Conservation (phyloP, 2,329 filamentous ascomycete genomes). For the Colletotrichum agaves region DNA sequence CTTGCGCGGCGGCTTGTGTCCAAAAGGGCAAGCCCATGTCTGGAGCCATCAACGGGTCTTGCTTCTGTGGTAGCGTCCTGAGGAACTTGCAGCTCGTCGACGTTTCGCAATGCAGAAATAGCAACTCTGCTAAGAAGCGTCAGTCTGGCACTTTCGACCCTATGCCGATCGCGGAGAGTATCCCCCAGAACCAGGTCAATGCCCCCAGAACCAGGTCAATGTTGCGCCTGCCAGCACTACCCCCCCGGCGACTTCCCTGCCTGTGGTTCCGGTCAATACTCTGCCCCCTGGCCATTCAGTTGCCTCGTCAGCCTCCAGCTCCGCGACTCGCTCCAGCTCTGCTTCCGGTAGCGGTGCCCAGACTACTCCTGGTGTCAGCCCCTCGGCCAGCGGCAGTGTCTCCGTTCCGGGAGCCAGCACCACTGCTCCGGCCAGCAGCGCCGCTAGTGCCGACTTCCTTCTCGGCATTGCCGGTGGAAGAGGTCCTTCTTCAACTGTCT, state of each 20-base stretch:
- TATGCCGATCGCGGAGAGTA: not conserved
- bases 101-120: not conserved
- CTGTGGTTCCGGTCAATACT: not conserved
- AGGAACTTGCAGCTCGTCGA: constrained; percentile 3
- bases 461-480: not conserved
- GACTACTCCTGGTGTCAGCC: not conserved
- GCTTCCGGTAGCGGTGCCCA: not conserved
- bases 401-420: not conserved
- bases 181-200: constrained; percentile 12
- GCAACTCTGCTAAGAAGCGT: not conserved
- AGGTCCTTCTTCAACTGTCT: not conserved
- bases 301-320: not conserved
- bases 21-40: not conserved
- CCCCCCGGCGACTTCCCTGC: not conserved
- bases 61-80: constrained; percentile 10
- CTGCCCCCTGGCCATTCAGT: not conserved
- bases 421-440: not conserved
- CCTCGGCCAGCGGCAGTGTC: not conserved
- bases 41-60: not conserved
- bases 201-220: constrained; percentile 7
- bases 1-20: not conserved
- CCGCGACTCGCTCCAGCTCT: not conserved
- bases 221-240: not conserved
- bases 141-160: constrained; percentile 16
- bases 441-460: constrained; percentile 12